These are phyloP conservation scores for Aspergillus funiculosus DNA, from an alignment of 495 filamentous ascomycete genomes.

Conservation along the genomic window DNA sequence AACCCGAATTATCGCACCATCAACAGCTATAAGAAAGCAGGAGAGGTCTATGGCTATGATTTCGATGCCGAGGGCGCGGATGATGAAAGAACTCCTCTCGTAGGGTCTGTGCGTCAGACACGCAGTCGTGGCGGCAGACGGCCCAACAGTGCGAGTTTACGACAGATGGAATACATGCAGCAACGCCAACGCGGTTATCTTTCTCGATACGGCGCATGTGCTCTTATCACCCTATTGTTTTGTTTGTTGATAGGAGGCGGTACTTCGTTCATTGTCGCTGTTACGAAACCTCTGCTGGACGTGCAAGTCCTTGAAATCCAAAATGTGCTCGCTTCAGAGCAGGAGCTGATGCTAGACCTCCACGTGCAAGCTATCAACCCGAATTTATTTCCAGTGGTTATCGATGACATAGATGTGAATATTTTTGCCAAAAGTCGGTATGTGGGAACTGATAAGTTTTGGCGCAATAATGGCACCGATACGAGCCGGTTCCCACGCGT, in stretches of 20 bases:
- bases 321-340: conserved; percentile 86
- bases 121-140: conserved; percentile 56
- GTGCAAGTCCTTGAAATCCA: conserved; percentile 71
- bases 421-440: conserved; percentile 90
- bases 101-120: conserved; percentile 57
- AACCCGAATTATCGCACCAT: conserved; percentile 38
- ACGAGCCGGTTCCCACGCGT: conserved; percentile 30
- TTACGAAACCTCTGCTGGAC: conserved; percentile 77
- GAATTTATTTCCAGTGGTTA: conserved; percentile 78
- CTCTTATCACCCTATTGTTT: conserved; percentile 68
- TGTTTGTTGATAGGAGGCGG: conserved; percentile 71
- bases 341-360: conserved; percentile 93
- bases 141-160: conserved; percentile 53
- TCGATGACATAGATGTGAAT: conserved; percentile 79
- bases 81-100: conserved; percentile 83
- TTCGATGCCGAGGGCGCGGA: conserved; percentile 74
- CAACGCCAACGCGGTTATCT: conserved; percentile 60
- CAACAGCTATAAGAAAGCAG: conserved; percentile 45
- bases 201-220: conserved; percentile 71
- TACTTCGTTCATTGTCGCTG: conserved; percentile 80
- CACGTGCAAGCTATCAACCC: conserved; percentile 85
- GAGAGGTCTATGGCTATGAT: conserved; percentile 57
- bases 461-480: conserved; percentile 51
- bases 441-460: conserved; percentile 71
- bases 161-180: conserved; percentile 70